These are phyloP conservation scores for Blastobotrys attinorum DNA, from an alignment of 805 yeast species.

Conservation along the genomic window DNA sequence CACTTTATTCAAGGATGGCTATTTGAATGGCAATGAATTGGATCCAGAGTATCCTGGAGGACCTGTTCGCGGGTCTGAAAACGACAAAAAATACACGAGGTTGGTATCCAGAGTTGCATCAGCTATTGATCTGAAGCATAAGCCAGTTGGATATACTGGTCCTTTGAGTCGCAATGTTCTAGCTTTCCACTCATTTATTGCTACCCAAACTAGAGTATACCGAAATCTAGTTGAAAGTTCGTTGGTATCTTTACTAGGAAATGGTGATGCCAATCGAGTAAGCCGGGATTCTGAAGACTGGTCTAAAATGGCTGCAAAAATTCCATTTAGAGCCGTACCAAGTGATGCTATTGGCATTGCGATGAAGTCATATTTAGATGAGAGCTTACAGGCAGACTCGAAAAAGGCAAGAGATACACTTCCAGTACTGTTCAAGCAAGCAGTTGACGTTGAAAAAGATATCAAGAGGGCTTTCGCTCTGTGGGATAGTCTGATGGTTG, in stretches of 20 bases:
- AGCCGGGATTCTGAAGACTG: slow-evolving; percentile 43
- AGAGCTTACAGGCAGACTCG: slow-evolving; percentile 12
- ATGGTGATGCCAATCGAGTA: slow-evolving; percentile 49
- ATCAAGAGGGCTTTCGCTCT: slow-evolving; percentile 20
- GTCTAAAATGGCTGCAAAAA: slow-evolving; percentile 44
- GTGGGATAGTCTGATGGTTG: slow-evolving; percentile 22
- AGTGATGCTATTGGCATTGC: slow-evolving; percentile 59
- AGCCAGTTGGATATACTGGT: slow-evolving; percentile 52
- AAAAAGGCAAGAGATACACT: slow-evolving; percentile 13
- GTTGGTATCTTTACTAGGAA: slow-evolving; percentile 41
- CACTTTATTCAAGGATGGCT: slow-evolving; percentile 19
- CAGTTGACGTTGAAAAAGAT: slow-evolving; percentile 20
- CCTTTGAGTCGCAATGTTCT: slow-evolving; percentile 62
- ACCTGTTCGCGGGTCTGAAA: slow-evolving; percentile 26
- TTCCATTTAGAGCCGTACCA: slow-evolving; percentile 59
- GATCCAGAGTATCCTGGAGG: slow-evolving; percentile 34
- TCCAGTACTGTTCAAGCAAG: slow-evolving; percentile 21
- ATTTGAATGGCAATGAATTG: slow-evolving; percentile 25
- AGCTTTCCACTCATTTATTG: slow-evolving; percentile 57
- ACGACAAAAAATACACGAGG: slow-evolving; percentile 21
- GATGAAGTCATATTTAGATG: slow-evolving; percentile 45
- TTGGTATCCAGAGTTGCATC: slow-evolving; percentile 44
- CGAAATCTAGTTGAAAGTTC: slow-evolving; percentile 50
- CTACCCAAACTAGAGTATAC: slow-evolving; percentile 41
- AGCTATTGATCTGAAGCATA: slow-evolving; percentile 40